These are phyloP conservation scores for Zea luxurians DNA, from an alignment of 176 grass and related monocot species.

Conservation along the genomic window DNA sequence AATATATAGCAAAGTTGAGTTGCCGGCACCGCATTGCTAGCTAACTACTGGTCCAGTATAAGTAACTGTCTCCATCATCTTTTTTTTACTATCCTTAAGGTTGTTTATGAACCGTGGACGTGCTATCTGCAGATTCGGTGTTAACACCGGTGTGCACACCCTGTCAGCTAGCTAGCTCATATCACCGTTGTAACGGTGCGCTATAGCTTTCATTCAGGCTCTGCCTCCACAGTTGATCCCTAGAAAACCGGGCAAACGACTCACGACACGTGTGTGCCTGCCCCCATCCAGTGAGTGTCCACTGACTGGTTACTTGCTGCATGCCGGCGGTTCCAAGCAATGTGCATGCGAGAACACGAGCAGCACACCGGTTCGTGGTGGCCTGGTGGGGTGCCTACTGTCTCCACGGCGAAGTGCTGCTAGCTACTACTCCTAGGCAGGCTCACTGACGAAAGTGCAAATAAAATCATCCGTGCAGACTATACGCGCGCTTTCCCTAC, in stretches of 20 bases:
- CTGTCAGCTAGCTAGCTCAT: background rate
- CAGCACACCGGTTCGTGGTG: background rate
- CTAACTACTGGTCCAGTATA: too few relatives aligned
- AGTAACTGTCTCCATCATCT: too few relatives aligned
- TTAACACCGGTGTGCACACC: too few relatives aligned
- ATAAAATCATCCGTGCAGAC: background rate
- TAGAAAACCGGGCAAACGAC: background rate
- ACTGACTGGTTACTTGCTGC: background rate
- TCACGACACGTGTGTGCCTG: background rate
- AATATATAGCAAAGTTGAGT: too few relatives aligned
- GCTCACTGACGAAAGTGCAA: background rate
- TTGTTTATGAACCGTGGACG: too few relatives aligned
- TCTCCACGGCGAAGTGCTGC: background rate
- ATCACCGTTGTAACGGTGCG: background rate
- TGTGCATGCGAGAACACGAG: background rate
- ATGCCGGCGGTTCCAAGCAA: constrained; percentile 39
- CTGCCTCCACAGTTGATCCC: background rate
- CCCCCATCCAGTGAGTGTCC: background rate
- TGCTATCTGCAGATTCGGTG: too few relatives aligned
- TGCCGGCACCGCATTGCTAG: too few relatives aligned
- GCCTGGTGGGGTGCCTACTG: constrained; percentile 2
- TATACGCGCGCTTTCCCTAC: constrained; percentile 19
- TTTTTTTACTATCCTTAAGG: too few relatives aligned
- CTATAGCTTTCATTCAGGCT: constrained; percentile 20
- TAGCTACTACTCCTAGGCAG: background rate